Base-by-base conservation (phyloP, 768 basidiomycete genomes). In the Boletus rubescentipes region DNA sequence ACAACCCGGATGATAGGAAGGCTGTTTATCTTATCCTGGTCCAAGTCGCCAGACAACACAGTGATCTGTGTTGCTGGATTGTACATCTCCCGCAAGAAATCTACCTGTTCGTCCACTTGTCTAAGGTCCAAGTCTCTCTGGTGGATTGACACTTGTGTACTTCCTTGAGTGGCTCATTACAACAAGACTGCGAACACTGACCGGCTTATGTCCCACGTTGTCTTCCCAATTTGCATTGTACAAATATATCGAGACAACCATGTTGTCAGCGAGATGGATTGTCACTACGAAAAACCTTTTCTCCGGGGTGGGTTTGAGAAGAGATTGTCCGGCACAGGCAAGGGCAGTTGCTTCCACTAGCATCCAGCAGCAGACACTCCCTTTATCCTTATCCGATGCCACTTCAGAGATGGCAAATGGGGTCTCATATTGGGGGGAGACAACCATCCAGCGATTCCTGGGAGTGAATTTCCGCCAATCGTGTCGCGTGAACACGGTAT, bases 331-430 rank as follows among this genome's bases (percentile, higher is more conserved):
- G 0, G 39, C 12, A 1, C 53, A 45, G 2, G 49, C 58, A 14
- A 49, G 15, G 2, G 50, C 26, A 2, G 40, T 60, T 2, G 53
- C 59, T 20, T 63, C n/a, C 16, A 63, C 5, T 10, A 63, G 58
- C 61, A 63, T 63, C 2, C 53, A 38, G 9, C 1, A 38, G 9
- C 39, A 41, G 15, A 42, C n/a, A n/a, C n/a, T n/a, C n/a, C n/a
- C 51, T 0, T 49, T 10, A 1, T 10, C 2, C n/a, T 9, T 15
- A 1, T 49, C 9, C 5, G 49, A 63, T 12, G 52, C 31, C 1
- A 57, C 46, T 26, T 63, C 52, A 2, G 14, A 60, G 5, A 63
- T 36, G n/a, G 60, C 9, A 20, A 63, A 63, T 3, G 54, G 61
- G 14, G 40, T 50, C 0, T n/a, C 3, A 26, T 30, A 21, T 2